A percentile compares a stretch with the other conserved stretches of the same genome.
These are phyloP conservation scores for Suhomyces sp. DNA, from an alignment of 805 yeast genomes.

Conservation along the genomic window DNA sequence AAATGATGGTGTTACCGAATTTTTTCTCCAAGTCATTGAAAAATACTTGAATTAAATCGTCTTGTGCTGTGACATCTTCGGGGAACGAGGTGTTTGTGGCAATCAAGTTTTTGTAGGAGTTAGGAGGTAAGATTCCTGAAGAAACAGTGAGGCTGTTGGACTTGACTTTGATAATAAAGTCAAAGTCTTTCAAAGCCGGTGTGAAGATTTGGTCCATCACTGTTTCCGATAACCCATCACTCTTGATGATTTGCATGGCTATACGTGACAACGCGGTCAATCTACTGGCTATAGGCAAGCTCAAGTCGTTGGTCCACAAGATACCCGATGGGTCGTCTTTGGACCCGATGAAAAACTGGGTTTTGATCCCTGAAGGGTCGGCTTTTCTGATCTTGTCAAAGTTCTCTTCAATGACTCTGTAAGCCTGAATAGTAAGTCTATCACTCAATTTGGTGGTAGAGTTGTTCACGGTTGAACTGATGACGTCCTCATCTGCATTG, in stretches of 20 bases:
- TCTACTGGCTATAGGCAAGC: constrained; percentile 79
- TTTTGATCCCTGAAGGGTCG: constrained; percentile 78
- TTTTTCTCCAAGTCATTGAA: constrained; percentile 58
- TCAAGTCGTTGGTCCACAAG: constrained; percentile 65
- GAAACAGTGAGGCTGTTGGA: constrained; percentile 41
- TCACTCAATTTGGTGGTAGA: constrained; percentile 43
- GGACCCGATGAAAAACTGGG: constrained; percentile 81
- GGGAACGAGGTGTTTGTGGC: constrained; percentile 42
- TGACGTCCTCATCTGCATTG: constrained; percentile 23
- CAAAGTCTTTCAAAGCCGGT: constrained; percentile 82
- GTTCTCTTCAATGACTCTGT: constrained; percentile 58
- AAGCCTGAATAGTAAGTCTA: constrained; percentile 56
- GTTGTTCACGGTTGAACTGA: background rate
- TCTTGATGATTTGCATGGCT: constrained; percentile 53
- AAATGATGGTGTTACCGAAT: constrained; percentile 64
- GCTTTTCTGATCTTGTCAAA: constrained; percentile 66
- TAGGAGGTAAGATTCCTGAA: constrained; percentile 55
- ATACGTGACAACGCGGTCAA: constrained; percentile 83
- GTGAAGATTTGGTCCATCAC: constrained; percentile 62
- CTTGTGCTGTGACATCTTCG: constrained; percentile 43
- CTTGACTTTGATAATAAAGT: constrained; percentile 66
- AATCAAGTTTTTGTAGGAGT: constrained; percentile 60
- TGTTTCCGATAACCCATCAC: constrained; percentile 36
- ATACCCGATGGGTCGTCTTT: constrained; percentile 84
- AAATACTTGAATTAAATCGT: constrained; percentile 61